These are phyloP conservation scores for Saturnispora kantuleensis DNA, from an alignment of 805 yeast species.

Conservation along the genomic window DNA sequence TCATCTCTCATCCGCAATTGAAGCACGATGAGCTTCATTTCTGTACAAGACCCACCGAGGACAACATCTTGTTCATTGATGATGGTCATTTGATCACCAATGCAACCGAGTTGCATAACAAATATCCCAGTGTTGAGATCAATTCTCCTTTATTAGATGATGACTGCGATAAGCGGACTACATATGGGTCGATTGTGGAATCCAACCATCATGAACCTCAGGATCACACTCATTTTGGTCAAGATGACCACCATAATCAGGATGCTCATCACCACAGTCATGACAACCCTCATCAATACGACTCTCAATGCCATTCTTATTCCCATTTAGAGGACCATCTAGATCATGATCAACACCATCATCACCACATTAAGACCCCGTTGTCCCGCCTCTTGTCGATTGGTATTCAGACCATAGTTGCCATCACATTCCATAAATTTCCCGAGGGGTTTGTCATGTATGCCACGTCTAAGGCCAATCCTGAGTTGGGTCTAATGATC, in stretches of 20 bases:
- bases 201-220: neutral
- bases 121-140: slow-evolving; percentile 25
- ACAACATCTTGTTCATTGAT: slow-evolving; percentile 25
- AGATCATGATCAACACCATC: slow-evolving; percentile 28
- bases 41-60: slow-evolving; percentile 27
- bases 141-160: slow-evolving; percentile 24
- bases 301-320: neutral
- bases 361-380: slow-evolving; percentile 73
- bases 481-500: slow-evolving; percentile 64
- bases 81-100: slow-evolving; percentile 20
- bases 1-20: slow-evolving; percentile 17
- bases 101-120: slow-evolving; percentile 17
- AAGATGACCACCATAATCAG: slow-evolving; percentile 6
- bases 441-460: slow-evolving; percentile 93
- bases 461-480: slow-evolving; percentile 61
- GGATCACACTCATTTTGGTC: neutral
- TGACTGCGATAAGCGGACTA: neutral
- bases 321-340: slow-evolving; percentile 2
- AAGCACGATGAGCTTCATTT: slow-evolving; percentile 21
- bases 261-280: neutral
- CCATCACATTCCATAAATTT: slow-evolving; percentile 78
- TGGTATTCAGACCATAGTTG: slow-evolving; percentile 84
- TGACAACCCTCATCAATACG: slow-evolving; percentile 4
- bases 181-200: neutral
- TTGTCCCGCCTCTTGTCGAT: slow-evolving; percentile 70